Evolutionary conservation across 2,329 filamentous ascomycete species (phyloP).

Genomic region (Colletotrichum salicis): DNA sequence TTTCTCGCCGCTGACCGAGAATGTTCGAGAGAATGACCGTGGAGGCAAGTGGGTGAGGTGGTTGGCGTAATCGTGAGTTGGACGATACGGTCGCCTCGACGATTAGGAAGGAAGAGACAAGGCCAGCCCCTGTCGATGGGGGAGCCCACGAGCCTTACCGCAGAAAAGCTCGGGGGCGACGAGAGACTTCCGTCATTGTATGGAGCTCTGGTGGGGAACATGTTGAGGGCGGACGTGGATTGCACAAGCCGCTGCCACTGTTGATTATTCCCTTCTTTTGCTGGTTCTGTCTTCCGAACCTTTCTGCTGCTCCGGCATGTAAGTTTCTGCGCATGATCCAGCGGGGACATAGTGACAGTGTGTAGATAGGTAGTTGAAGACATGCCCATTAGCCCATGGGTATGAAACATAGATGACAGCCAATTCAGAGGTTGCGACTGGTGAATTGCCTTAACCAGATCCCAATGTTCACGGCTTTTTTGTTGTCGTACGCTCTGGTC

Average conservation of each 20-base stretch:
- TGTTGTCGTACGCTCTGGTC: not conserved
- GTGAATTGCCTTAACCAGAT: not conserved
- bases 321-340: conserved; percentile 1
- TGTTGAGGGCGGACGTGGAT: conserved; percentile 23
- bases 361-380: not conserved
- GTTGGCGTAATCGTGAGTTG: conserved; percentile 6
- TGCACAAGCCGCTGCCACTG: conserved; percentile 16
- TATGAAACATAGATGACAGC: conserved; percentile 1
- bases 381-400: not conserved
- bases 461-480: not conserved
- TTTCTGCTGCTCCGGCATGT: not conserved
- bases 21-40: not conserved
- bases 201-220: conserved; percentile 32
- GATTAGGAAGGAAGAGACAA: conserved; percentile 21
- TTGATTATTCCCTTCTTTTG: not conserved
- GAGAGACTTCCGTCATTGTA: conserved; percentile 32
- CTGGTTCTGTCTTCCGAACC: not conserved
- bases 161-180: conserved; percentile 24
- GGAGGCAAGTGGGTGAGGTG: not conserved
- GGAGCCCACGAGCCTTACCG: not conserved
- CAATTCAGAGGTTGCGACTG: not conserved
- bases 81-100: conserved; percentile 11
- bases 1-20: not conserved
- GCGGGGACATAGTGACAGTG: not conserved
- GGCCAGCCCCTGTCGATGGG: conserved; percentile 5